phyloP scores from a whole-genome alignment of 208 protist genomes.

The Leptomonas seymouri region DNA sequence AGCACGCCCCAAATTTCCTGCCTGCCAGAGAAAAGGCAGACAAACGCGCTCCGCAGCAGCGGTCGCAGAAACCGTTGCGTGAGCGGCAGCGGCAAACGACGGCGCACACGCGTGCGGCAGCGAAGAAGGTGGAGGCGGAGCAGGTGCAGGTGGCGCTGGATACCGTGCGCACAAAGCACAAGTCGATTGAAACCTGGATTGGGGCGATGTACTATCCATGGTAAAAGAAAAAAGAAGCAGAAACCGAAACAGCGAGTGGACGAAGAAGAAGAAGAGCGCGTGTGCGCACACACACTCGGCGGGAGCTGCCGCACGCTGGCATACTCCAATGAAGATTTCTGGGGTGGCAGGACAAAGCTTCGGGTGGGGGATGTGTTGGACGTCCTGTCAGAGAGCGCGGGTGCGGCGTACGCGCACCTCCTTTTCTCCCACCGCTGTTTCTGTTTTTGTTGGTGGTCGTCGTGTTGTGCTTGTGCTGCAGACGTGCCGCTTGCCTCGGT shows the following conservation, averaged over 20 bases:
- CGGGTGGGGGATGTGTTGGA: too few species aligned
- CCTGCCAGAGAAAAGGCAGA: too few species aligned
- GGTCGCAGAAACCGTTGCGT: background rate
- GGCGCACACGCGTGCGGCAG: conserved; percentile 2
- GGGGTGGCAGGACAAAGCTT: too few species aligned
- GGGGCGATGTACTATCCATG: background rate
- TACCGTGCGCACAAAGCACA: conserved; percentile 28
- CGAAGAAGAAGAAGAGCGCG: background rate
- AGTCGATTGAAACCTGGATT: conserved; percentile 36
- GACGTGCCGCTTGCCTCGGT: background rate
- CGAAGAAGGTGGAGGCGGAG: conserved; percentile 16
- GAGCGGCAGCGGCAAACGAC: background rate
- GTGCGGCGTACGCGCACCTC: too few species aligned
- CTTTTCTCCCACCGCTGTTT: too few species aligned
- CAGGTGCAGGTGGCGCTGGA: conserved; percentile 18
- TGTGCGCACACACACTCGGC: too few species aligned
- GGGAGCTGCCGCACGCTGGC: too few species aligned
- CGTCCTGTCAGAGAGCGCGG: too few species aligned
- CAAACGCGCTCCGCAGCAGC: conserved; percentile 3
- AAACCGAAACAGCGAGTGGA: background rate
- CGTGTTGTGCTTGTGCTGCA: too few species aligned
- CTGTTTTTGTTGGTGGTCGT: too few species aligned
- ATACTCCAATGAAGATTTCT: too few species aligned
- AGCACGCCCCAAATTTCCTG: conserved; percentile 12
- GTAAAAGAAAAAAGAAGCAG: background rate